Conservation (phyloP, 805 yeast genomes). For the Saturnispora sanitii region DNA sequence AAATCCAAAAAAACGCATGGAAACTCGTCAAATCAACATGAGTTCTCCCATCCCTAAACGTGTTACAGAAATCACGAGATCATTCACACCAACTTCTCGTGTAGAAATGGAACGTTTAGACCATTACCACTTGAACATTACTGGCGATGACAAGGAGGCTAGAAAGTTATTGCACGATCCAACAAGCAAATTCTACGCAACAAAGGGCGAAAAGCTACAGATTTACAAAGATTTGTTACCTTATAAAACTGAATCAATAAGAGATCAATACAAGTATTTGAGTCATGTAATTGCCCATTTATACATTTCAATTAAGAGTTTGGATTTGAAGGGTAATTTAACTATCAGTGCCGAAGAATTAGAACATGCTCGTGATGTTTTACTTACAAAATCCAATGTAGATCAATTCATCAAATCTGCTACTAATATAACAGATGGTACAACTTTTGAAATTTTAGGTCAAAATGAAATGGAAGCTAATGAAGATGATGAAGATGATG, state of each 20-base stretch:
- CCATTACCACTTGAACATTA: slow-evolving; percentile 45
- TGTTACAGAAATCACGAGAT: not conserved
- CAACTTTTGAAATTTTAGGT: slow-evolving; percentile 21
- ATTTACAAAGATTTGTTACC: slow-evolving; percentile 40
- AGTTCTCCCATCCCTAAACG: slow-evolving; percentile 7
- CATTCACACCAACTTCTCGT: slow-evolving; percentile 2
- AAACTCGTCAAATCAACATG: slow-evolving; percentile 2
- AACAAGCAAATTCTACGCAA: slow-evolving; percentile 19
- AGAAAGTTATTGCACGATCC: slow-evolving; percentile 16
- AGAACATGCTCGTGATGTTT: slow-evolving; percentile 28
- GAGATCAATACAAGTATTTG: slow-evolving; percentile 62
- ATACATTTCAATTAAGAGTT: slow-evolving; percentile 63
- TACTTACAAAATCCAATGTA: slow-evolving; percentile 26
- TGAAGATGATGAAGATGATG: slow-evolving; percentile 31
- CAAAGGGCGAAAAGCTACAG: slow-evolving; percentile 16
- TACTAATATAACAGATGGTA: slow-evolving; percentile 33
- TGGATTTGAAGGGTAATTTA: slow-evolving; percentile 65
- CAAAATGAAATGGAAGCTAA: slow-evolving; percentile 26
- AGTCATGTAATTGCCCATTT: slow-evolving; percentile 73
- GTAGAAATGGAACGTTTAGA: slow-evolving; percentile 19
- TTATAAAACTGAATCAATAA: slow-evolving; percentile 57
- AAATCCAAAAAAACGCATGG: not conserved
- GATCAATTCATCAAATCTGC: slow-evolving; percentile 42
- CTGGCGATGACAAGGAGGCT: slow-evolving; percentile 35
- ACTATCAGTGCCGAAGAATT: slow-evolving; percentile 61